A percentile compares a stretch with the other conserved stretches of the same genome.
These are phyloP conservation scores for Misopates orontium DNA, from an alignment of 257 asterid species.

Conservation along the genomic window DNA sequence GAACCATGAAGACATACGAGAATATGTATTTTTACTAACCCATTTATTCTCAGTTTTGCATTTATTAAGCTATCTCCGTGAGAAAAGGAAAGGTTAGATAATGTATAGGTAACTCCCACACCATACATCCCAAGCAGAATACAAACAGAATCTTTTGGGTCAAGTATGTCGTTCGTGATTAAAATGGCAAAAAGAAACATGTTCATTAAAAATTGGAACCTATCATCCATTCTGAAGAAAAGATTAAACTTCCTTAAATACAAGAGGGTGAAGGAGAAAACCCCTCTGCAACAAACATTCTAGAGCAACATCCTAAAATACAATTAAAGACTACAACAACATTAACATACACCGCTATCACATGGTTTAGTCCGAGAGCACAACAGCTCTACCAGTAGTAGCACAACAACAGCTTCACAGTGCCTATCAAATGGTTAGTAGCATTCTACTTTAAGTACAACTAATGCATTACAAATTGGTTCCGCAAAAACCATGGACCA, in stretches of 20 bases:
- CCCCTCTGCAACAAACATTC: slow-evolving; percentile 11
- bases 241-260: slow-evolving; percentile 16
- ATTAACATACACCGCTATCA: slow-evolving; percentile 22
- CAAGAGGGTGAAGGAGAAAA: slow-evolving; percentile 30
- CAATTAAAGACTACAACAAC: slow-evolving; percentile 31
- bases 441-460: slow-evolving; percentile 31
- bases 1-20: too few relatives aligned
- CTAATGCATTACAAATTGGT: slow-evolving; percentile 17
- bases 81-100: too few relatives aligned
- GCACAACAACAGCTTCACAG: slow-evolving; percentile 19
- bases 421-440: slow-evolving; percentile 35
- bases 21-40: too few relatives aligned
- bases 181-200: too few relatives aligned
- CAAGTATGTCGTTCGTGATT: too few relatives aligned
- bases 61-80: too few relatives aligned
- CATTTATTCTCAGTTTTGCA: neutral
- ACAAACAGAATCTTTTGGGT: too few relatives aligned
- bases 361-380: slow-evolving; percentile 18
- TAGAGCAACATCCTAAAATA: slow-evolving; percentile 22
- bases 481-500: neutral
- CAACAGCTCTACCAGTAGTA: slow-evolving; percentile 12
- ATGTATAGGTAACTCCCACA: too few relatives aligned
- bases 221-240: too few relatives aligned
- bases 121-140: neutral
- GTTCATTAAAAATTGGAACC: too few relatives aligned